Percentiles rank a stretch among this genome's conserved stretches.
Evolutionary conservation across 768 basidiomycete species (phyloP).

Genomic region (Dacryopinax spathularia): DNA sequence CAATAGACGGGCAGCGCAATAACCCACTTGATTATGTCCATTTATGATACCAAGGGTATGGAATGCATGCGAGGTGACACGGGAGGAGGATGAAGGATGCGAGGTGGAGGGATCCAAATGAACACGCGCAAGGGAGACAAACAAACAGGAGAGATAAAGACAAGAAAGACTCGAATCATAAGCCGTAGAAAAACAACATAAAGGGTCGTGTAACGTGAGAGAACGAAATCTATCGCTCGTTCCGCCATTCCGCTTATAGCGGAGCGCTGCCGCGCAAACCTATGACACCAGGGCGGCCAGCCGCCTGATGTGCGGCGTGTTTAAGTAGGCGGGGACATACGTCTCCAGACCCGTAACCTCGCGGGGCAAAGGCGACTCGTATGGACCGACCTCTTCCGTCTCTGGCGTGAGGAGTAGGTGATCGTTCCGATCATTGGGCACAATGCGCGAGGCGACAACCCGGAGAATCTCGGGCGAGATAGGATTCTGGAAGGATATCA

Average conservation of each 20-base stretch:
- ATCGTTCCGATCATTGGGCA: conserved; percentile 92
- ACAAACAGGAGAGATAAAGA: background rate
- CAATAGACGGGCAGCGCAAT: too few relatives aligned
- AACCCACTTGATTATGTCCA: conserved; percentile 5
- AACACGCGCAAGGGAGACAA: background rate
- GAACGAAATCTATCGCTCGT: conserved; percentile 2
- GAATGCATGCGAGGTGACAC: conserved; percentile 4
- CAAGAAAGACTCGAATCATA: conserved; percentile 1
- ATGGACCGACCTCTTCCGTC: conserved; percentile 92
- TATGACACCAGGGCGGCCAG: conserved; percentile 63
- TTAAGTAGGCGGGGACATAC: conserved; percentile 84
- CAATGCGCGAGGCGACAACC: conserved; percentile 89
- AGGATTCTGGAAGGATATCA: conserved; percentile 48
- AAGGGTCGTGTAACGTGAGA: background rate
- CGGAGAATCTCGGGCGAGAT: conserved; percentile 95
- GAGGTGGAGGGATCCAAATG: conserved; percentile 1
- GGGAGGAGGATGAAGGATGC: background rate
- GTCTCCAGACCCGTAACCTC: conserved; percentile 95
- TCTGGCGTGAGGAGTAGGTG: conserved; percentile 91
- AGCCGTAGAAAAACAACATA: background rate
- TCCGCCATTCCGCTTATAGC: background rate
- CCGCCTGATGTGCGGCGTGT: conserved; percentile 75
- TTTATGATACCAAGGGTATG: conserved; percentile 4
- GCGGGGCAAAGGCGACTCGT: conserved; percentile 82
- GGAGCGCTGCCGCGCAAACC: background rate